Evolutionary conservation across 2,329 filamentous ascomycete genomes (phyloP).

Genomic region (Pleurostoma richardsiae): DNA sequence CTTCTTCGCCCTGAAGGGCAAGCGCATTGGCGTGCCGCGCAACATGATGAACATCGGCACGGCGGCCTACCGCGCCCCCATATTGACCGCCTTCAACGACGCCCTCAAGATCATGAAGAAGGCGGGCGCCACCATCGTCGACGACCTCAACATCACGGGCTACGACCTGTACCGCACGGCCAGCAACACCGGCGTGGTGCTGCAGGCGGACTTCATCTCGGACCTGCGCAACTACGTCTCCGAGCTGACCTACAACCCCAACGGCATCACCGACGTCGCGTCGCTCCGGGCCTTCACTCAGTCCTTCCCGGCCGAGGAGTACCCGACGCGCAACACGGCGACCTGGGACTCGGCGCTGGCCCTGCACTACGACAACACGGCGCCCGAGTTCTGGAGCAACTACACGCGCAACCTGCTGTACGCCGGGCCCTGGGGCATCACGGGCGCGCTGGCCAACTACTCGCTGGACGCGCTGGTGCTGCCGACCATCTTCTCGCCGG

Average conservation of each 20-base stretch:
- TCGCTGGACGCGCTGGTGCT: conserved; percentile 58
- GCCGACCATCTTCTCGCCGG: conserved; percentile 42
- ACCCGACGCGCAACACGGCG: conserved; percentile 50
- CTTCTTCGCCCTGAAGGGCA: conserved; percentile 44
- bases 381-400: conserved; percentile 50
- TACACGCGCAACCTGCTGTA: conserved; percentile 48
- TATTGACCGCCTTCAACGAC: conserved; percentile 46
- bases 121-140: conserved; percentile 51
- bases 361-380: conserved; percentile 48
- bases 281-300: conserved; percentile 54
- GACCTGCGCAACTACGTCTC: conserved; percentile 51
- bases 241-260: conserved; percentile 51
- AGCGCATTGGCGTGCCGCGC: conserved; percentile 59
- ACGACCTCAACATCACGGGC: conserved; percentile 46
- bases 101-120: conserved; percentile 45
- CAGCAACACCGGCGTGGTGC: conserved; percentile 32
- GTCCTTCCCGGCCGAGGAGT: conserved; percentile 44
- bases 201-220: conserved; percentile 51
- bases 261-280: conserved; percentile 43
- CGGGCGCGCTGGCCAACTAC: conserved; percentile 51
- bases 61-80: conserved; percentile 6
- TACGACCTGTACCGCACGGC: conserved; percentile 31
- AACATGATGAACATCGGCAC: conserved; percentile 41
- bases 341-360: conserved; percentile 50
- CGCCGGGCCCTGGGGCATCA: conserved; percentile 51